Conservation (phyloP, 805 yeast species). For the Teunomyces panamensis region DNA sequence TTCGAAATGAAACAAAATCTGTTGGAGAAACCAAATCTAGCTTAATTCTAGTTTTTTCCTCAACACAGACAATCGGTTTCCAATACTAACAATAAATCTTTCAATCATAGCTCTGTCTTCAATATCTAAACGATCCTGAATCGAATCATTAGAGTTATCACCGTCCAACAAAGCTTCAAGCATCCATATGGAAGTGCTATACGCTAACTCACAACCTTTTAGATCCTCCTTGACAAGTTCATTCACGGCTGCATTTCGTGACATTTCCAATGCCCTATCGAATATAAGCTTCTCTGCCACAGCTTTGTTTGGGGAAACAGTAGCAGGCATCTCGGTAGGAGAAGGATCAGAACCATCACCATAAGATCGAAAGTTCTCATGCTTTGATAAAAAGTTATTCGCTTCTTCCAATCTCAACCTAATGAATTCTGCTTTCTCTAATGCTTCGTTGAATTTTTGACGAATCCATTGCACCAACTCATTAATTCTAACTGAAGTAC, state of each 20-base stretch:
- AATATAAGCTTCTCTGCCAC: slow-evolving; percentile 84
- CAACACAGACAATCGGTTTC: slow-evolving; percentile 71
- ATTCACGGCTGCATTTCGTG: slow-evolving; percentile 85
- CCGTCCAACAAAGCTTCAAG: slow-evolving; percentile 76
- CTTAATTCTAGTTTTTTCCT: slow-evolving; percentile 48
- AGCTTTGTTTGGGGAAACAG: slow-evolving; percentile 21
- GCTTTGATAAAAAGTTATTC: slow-evolving; percentile 2
- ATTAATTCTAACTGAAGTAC: slow-evolving; percentile 45
- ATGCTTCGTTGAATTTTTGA: slow-evolving; percentile 80
- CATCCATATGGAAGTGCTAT: slow-evolving; percentile 95
- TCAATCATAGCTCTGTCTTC: slow-evolving; percentile 76
- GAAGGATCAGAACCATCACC: not conserved
- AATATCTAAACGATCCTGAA: slow-evolving; percentile 52
- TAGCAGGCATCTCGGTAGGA: not conserved
- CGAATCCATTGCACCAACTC: slow-evolving; percentile 89
- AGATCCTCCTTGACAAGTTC: slow-evolving; percentile 76
- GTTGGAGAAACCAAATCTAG: not conserved
- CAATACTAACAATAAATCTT: slow-evolving; percentile 78
- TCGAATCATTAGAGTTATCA: slow-evolving; percentile 16
- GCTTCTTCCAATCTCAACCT: slow-evolving; percentile 56
- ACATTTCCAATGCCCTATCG: slow-evolving; percentile 91
- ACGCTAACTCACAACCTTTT: slow-evolving; percentile 78
- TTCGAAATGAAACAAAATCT: not conserved
- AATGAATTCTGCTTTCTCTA: slow-evolving; percentile 83
- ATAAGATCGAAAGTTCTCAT: slow-evolving; percentile 1